Percentiles rank a stretch among this genome's conserved stretches.
These are phyloP conservation scores for Pisolithus orientalis DNA, from an alignment of 768 basidiomycete species.

Conservation along the genomic window DNA sequence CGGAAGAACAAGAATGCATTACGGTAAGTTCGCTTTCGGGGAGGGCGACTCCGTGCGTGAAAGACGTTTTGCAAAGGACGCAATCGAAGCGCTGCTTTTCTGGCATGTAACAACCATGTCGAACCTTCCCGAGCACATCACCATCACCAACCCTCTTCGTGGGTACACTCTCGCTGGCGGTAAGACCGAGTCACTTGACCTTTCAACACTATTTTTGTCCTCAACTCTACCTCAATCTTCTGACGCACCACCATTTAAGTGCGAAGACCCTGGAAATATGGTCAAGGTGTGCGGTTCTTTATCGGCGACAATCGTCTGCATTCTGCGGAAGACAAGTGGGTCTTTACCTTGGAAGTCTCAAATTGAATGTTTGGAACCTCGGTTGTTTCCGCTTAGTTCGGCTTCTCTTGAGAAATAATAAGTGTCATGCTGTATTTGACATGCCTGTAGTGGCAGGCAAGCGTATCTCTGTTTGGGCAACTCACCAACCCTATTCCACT, in stretches of 20 bases:
- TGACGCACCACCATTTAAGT: slow-evolving; percentile 5
- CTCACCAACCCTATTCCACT: slow-evolving; percentile 2
- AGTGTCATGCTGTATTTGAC: neutral
- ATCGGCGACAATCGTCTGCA: slow-evolving; percentile 12
- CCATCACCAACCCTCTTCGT: slow-evolving; percentile 3
- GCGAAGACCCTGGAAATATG: slow-evolving; percentile 23
- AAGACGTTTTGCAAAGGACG: slow-evolving; percentile 7
- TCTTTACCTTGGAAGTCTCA: slow-evolving; percentile 14
- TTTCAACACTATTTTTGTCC: neutral
- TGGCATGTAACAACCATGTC: slow-evolving; percentile 11
- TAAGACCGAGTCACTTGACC: neutral
- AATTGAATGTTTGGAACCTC: neutral
- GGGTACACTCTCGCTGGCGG: slow-evolving; percentile 19
- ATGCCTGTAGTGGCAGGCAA: slow-evolving; percentile 1
- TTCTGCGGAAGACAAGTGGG: slow-evolving; percentile 23
- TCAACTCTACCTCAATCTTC: neutral
- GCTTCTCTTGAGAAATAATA: neutral
- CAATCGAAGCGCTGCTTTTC: slow-evolving; percentile 19
- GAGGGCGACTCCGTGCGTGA: neutral
- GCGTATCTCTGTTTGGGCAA: neutral
- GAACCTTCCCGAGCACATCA: slow-evolving; percentile 12
- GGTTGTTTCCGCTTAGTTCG: too few species aligned
- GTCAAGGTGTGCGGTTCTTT: slow-evolving; percentile 21
- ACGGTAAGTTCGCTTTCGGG: slow-evolving; percentile 13
- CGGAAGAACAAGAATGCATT: slow-evolving; percentile 7